Evolutionary conservation across 345 rosid species (phyloP).

Genomic region (Salix dunnii): DNA sequence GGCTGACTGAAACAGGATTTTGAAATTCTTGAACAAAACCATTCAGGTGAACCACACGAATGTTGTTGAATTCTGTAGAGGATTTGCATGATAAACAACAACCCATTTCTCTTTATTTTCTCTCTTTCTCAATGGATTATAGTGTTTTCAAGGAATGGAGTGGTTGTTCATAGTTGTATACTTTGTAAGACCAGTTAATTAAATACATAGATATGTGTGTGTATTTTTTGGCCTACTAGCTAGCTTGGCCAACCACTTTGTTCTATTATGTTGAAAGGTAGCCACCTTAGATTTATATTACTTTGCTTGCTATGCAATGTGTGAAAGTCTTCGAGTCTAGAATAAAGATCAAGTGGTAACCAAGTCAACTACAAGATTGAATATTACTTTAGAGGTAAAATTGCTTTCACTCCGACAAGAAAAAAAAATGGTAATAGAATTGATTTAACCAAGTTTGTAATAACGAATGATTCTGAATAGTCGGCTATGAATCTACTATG

Average conservation of each 20-base stretch:
- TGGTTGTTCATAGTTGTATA: neutral
- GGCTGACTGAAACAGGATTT: slow-evolving; percentile 31
- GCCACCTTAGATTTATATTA: neutral
- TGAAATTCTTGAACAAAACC: slow-evolving; percentile 40
- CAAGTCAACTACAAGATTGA: neutral
- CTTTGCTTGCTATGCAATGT: neutral
- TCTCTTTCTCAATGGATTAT: slow-evolving; percentile 4
- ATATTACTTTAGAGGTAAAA: neutral
- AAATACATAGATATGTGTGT: neutral
- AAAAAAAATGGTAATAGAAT: too few species aligned
- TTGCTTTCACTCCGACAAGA: neutral
- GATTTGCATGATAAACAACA: slow-evolving; percentile 25
- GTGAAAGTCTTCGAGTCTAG: too few species aligned
- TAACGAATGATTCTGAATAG: too few species aligned
- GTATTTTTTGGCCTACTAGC: too few species aligned
- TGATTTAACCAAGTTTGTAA: too few species aligned
- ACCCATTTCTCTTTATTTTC: slow-evolving; percentile 24
- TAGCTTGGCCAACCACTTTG: neutral
- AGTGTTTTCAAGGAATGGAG: neutral
- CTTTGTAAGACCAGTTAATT: neutral
- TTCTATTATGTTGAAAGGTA: neutral
- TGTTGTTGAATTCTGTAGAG: slow-evolving; percentile 8
- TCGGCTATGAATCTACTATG: too few species aligned
- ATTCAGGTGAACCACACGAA: slow-evolving; percentile 45
- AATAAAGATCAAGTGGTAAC: neutral